phyloP scores from a whole-genome alignment of 345 rosid genomes.

The Leavenworthia alabamica region DNA sequence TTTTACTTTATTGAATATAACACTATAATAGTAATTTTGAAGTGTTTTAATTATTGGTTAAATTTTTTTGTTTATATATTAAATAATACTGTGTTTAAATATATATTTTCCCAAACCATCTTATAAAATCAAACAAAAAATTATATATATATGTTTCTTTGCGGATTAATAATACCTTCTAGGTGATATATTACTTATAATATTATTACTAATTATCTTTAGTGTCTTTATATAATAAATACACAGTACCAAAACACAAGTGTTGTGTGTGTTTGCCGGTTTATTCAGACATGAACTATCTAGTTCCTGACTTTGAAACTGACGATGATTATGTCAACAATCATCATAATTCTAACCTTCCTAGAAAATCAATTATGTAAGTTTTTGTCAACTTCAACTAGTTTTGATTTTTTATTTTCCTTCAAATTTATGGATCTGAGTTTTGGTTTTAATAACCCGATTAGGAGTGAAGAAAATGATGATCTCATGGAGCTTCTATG shows the following conservation, averaged over 20 bases:
- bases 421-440: not conserved
- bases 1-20: too few relatives aligned
- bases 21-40: too few relatives aligned
- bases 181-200: not conserved
- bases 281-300: constrained; percentile 47
- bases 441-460: not conserved
- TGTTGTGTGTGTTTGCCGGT: not conserved
- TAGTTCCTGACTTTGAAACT: constrained; percentile 63
- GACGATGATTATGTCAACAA: constrained; percentile 43
- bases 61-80: too few relatives aligned
- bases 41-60: too few relatives aligned
- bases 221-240: not conserved
- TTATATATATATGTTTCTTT: constrained; percentile 21
- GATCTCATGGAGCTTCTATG: constrained; percentile 85
- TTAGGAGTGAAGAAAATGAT: constrained; percentile 51
- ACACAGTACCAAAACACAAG: not conserved
- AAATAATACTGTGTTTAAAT: too few relatives aligned
- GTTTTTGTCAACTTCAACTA: not conserved
- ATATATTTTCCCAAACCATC: too few relatives aligned
- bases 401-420: not conserved
- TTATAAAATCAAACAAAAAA: too few relatives aligned
- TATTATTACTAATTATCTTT: not conserved
- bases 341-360: constrained; percentile 18
- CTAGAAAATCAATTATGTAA: constrained; percentile 44
- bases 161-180: not conserved